A percentile compares a stretch with the other conserved stretches of the same genome.
phyloP scores from a whole-genome alignment of 768 basidiomycete genomes.

The Naganishia randhawae region DNA sequence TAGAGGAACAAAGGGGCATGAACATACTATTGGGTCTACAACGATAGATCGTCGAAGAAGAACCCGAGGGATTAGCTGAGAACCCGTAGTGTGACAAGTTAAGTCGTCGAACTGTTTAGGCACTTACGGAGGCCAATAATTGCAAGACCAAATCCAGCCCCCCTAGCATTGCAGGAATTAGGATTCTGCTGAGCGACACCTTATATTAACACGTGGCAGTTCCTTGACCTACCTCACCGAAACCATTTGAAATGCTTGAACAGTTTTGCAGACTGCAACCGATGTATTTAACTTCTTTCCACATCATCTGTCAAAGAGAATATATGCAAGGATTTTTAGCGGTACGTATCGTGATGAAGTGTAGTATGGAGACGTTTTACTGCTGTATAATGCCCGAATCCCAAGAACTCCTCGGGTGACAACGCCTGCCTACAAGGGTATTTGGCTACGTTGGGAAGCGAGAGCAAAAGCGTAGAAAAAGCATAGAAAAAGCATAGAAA shows the following conservation, averaged over 20 bases:
- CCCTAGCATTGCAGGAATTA: background rate
- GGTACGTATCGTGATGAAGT: background rate
- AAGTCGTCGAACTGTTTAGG: background rate
- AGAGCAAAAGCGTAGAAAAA: no score
- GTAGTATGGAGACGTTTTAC: background rate
- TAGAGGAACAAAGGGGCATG: background rate
- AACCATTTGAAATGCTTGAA: background rate
- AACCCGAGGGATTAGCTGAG: background rate
- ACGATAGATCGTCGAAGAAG: background rate
- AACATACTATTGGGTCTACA: conserved; percentile 5
- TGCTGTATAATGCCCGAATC: conserved; percentile 4
- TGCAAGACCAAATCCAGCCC: conserved; percentile 2
- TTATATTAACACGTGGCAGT: background rate
- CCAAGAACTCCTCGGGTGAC: background rate
- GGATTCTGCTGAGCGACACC: background rate
- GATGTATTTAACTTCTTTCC: conserved; percentile 13
- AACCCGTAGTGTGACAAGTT: background rate
- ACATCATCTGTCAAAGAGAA: background rate
- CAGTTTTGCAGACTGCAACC: conserved; percentile 11
- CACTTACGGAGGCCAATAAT: conserved; percentile 19
- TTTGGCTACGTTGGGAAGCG: background rate
- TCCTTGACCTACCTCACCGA: background rate
- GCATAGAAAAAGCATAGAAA: no score
- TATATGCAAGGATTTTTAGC: background rate
- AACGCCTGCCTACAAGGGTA: background rate